These are phyloP conservation scores for Periconia sp. DNA, from an alignment of 2,329 filamentous ascomycete species.

Conservation along the genomic window DNA sequence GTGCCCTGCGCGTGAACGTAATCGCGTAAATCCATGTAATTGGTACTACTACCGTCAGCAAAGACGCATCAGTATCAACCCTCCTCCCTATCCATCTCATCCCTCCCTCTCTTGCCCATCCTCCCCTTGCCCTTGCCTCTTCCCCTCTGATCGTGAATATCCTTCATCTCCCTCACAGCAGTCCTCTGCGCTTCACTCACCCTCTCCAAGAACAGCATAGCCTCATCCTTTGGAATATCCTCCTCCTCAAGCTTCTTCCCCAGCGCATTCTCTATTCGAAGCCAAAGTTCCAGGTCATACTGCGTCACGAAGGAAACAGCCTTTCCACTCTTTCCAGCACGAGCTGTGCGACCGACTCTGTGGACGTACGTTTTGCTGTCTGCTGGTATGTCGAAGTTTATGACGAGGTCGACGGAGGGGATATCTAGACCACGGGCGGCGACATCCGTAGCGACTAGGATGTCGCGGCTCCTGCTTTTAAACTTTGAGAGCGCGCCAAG, in stretches of 20 bases:
- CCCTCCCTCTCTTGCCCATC: slow-evolving; percentile 58
- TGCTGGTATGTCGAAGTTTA: slow-evolving; percentile 84
- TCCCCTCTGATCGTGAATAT: slow-evolving; percentile 71
- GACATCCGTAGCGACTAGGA: slow-evolving; percentile 93
- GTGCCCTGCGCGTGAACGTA: too few relatives aligned
- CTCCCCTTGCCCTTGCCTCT: slow-evolving; percentile 59
- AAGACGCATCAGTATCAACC: too few relatives aligned
- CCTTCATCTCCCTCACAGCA: slow-evolving; percentile 82
- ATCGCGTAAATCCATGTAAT: too few relatives aligned
- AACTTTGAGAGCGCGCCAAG: slow-evolving; percentile 92
- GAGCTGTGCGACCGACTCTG: slow-evolving; percentile 84
- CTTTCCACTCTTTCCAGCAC: slow-evolving; percentile 83
- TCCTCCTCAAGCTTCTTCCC: slow-evolving; percentile 77
- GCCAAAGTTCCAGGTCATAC: slow-evolving; percentile 82
- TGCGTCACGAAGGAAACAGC: slow-evolving; percentile 85
- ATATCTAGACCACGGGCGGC: slow-evolving; percentile 92
- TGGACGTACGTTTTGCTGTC: slow-evolving; percentile 93
- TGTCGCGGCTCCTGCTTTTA: slow-evolving; percentile 76
- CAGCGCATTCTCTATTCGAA: slow-evolving; percentile 81
- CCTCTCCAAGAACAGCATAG: slow-evolving; percentile 77
- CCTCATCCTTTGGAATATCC: slow-evolving; percentile 76
- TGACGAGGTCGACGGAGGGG: slow-evolving; percentile 83
- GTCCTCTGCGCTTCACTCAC: slow-evolving; percentile 85
- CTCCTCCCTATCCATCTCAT: slow-evolving; percentile 79
- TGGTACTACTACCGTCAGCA: too few relatives aligned